A percentile compares a stretch with the other conserved stretches of the same genome.
Conservation (phyloP, 345 rosid genomes). For the Gossypium raimondii region DNA sequence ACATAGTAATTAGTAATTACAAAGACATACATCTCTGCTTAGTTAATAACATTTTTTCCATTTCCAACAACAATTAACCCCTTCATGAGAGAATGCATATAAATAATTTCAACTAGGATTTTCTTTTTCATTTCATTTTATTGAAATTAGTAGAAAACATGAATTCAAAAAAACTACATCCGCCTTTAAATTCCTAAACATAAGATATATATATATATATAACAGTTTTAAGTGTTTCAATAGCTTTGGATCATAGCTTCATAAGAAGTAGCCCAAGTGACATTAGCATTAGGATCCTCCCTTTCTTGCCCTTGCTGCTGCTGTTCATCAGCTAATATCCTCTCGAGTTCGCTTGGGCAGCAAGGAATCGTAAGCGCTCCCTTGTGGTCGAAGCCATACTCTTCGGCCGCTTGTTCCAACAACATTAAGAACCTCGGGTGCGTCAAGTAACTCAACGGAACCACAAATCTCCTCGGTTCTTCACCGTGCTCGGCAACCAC, state of each 20-base stretch:
- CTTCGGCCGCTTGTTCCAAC: conserved; percentile 19
- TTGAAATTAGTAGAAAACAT: neutral
- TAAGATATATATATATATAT: too few relatives aligned
- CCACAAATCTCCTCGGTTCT: conserved; percentile 25
- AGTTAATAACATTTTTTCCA: too few relatives aligned
- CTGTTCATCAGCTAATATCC: neutral
- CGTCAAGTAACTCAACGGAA: conserved; percentile 23
- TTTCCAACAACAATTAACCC: neutral
- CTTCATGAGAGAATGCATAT: neutral
- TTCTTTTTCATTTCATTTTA: neutral
- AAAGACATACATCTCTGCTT: too few relatives aligned
- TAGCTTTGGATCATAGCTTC: conserved; percentile 17
- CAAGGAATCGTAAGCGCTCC: conserved; percentile 17
- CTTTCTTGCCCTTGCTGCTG: neutral
- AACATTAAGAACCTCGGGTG: conserved; percentile 23
- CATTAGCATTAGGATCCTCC: neutral
- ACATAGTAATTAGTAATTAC: too few relatives aligned
- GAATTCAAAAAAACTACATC: neutral
- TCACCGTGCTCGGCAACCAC: conserved; percentile 24
- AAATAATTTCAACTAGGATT: neutral
- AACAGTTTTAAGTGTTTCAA: neutral
- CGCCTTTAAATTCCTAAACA: neutral
- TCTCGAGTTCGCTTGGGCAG: conserved; percentile 13
- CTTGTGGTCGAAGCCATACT: conserved; percentile 12
- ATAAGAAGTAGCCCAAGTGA: neutral